Evolutionary conservation across 129 eudicot genomes (phyloP).

Genomic region (Logfia minima): DNA sequence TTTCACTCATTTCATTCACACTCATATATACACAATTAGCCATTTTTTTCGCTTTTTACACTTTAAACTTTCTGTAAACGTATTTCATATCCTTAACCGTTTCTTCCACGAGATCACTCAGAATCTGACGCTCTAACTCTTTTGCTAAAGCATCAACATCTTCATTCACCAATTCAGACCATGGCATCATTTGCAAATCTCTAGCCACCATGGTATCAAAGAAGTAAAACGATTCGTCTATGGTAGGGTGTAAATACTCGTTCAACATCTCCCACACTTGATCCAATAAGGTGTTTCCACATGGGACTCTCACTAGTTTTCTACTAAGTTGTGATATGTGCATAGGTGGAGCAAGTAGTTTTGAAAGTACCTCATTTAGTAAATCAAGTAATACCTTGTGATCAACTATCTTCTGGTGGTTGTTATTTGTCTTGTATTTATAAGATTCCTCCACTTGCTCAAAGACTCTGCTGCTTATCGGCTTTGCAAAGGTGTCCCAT

Average conservation of each 20-base stretch:
- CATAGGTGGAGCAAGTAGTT: conserved; percentile 53
- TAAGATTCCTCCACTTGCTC: conserved; percentile 74
- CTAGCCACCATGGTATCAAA: conserved; percentile 73
- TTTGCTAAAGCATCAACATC: conserved; percentile 58
- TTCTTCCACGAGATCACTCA: conserved; percentile 67
- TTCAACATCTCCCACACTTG: conserved; percentile 62
- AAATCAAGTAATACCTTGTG: conserved; percentile 69
- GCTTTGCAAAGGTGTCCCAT: conserved; percentile 77
- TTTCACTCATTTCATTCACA: conserved; percentile 41
- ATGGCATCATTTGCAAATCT: conserved; percentile 57
- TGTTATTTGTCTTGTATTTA: conserved; percentile 24
- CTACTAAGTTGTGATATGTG: conserved; percentile 47
- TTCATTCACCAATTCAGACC: conserved; percentile 62
- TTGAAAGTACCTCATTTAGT: conserved; percentile 78
- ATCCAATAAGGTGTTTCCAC: conserved; percentile 61
- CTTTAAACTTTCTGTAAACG: conserved; percentile 1
- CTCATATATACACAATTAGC: conserved; percentile 37
- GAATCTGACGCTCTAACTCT: conserved; percentile 59
- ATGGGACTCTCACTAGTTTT: conserved; percentile 40
- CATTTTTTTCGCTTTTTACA: conserved; percentile 24
- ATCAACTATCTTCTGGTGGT: conserved; percentile 32
- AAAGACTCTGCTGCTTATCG: conserved; percentile 54
- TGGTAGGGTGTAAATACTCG: conserved; percentile 43
- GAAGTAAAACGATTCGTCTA: conserved; percentile 43
- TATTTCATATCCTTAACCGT: conserved; percentile 50